Percentiles rank a stretch among this genome's conserved stretches.
Conservation (phyloP, 2,329 filamentous ascomycete species). For the Aquanectria penicillioides region DNA sequence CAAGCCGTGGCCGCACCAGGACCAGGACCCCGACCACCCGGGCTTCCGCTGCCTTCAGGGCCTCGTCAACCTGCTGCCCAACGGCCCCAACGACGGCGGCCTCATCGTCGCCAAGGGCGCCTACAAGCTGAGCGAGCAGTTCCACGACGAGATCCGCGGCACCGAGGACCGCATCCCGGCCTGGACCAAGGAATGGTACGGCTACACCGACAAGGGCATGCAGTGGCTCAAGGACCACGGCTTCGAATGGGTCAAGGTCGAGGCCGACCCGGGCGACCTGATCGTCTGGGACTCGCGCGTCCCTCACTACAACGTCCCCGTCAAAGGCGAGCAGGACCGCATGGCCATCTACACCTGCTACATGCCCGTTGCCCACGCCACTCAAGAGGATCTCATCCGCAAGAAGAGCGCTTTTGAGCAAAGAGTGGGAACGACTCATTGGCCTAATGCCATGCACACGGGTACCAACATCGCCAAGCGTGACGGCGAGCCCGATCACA, state of each 20-base stretch:
- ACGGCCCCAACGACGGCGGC: constrained; percentile 48
- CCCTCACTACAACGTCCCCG: constrained; percentile 54
- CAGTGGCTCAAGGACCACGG: constrained; percentile 47
- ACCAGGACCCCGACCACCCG: constrained; percentile 33
- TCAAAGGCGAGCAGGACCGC: constrained; percentile 49
- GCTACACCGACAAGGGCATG: constrained; percentile 50
- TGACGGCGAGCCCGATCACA: constrained; percentile 32
- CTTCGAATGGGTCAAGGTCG: constrained; percentile 49
- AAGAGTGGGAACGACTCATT: constrained; percentile 53
- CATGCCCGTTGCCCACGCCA: constrained; percentile 31
- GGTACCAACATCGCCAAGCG: constrained; percentile 32
- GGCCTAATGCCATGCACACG: constrained; percentile 47
- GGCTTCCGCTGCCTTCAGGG: constrained; percentile 63
- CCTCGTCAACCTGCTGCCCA: constrained; percentile 55
- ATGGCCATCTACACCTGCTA: constrained; percentile 46
- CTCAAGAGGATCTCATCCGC: constrained; percentile 49
- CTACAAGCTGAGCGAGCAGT: constrained; percentile 41
- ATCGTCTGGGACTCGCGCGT: constrained; percentile 52
- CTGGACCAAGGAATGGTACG: constrained; percentile 47
- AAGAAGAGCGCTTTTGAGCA: constrained; percentile 55
- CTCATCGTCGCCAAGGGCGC: constrained; percentile 44
- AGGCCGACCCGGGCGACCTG: constrained; percentile 55
- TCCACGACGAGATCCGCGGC: constrained; percentile 46
- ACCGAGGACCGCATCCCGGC: constrained; percentile 49
- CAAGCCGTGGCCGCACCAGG: constrained; percentile 37